Conservation (phyloP, 192 early-diverging fungal species). For the Phlyctochytrium arcticum region DNA sequence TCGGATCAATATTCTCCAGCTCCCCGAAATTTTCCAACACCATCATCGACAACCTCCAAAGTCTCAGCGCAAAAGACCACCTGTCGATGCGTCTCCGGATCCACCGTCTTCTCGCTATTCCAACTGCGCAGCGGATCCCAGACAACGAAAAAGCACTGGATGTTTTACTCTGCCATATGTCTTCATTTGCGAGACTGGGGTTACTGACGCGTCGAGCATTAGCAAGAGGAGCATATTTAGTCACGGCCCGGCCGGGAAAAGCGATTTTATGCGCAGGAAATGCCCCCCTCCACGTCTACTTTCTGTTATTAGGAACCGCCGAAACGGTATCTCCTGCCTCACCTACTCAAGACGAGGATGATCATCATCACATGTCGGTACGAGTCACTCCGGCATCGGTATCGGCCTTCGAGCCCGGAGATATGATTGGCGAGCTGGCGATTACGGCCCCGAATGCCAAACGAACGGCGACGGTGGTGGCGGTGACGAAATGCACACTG, state of each 20-base stretch:
- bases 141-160: not conserved
- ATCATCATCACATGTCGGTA: too few relatives aligned
- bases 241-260: not conserved
- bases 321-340: too few relatives aligned
- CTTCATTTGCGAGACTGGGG: not conserved
- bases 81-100: too few relatives aligned
- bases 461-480: not conserved
- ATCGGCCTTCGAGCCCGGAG: not conserved
- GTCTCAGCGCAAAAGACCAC: too few relatives aligned
- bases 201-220: not conserved
- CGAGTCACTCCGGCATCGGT: too few relatives aligned
- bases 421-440: not conserved
- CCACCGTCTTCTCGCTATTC: not conserved
- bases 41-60: too few relatives aligned
- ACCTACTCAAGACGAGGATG: too few relatives aligned
- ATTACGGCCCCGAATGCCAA: not conserved
- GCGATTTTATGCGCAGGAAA: not conserved
- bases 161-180: not conserved
- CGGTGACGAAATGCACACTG: not conserved
- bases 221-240: not conserved
- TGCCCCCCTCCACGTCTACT: not conserved
- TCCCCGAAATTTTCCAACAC: too few relatives aligned
- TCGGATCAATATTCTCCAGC: too few relatives aligned
- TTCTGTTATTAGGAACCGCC: not conserved
- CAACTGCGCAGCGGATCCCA: not conserved